A percentile compares a stretch with the other conserved stretches of the same genome.
Conservation (phyloP, 306 rosid species). For the Acacia confusa region DNA sequence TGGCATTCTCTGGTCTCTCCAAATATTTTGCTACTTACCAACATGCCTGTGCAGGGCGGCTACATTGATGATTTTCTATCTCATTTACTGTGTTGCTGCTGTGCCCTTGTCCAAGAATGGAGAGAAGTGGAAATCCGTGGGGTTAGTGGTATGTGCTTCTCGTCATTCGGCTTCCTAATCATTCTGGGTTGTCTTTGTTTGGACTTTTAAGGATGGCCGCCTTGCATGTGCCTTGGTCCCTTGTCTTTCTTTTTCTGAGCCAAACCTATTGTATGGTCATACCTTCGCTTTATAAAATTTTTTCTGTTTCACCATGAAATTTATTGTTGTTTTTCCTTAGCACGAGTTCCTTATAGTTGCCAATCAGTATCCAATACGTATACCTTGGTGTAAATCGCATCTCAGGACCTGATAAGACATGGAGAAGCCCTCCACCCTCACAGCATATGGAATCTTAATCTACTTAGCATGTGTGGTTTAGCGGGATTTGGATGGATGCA, state of each 20-base stretch:
- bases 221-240: slow-evolving; percentile 5
- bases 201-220: not conserved
- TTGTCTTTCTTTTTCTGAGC: slow-evolving; percentile 3
- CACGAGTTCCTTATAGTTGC: not conserved
- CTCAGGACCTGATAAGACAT: slow-evolving; percentile 85
- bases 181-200: not conserved
- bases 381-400: slow-evolving; percentile 30
- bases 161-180: slow-evolving; percentile 10
- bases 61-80: slow-evolving; percentile 90
- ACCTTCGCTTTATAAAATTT: not conserved
- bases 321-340: slow-evolving; percentile 14
- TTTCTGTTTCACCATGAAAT: not conserved
- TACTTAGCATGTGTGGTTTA: not conserved
- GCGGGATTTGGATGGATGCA: not conserved
- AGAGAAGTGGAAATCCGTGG: slow-evolving; percentile 97
- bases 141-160: slow-evolving; percentile 53
- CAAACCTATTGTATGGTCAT: not conserved
- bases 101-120: slow-evolving; percentile 99
- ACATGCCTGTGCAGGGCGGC: slow-evolving; percentile 67
- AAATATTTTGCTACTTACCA: slow-evolving; percentile 24
- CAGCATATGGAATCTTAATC: slow-evolving; percentile 79
- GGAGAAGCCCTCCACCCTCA: slow-evolving; percentile 81
- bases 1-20: slow-evolving; percentile 19
- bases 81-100: slow-evolving; percentile 96
- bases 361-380: not conserved